Evolutionary conservation across 177 flowering plant genomes (phyloP), one percentile per base, ranked within the genome.

Genomic region (Telopea speciosissima): DNA sequence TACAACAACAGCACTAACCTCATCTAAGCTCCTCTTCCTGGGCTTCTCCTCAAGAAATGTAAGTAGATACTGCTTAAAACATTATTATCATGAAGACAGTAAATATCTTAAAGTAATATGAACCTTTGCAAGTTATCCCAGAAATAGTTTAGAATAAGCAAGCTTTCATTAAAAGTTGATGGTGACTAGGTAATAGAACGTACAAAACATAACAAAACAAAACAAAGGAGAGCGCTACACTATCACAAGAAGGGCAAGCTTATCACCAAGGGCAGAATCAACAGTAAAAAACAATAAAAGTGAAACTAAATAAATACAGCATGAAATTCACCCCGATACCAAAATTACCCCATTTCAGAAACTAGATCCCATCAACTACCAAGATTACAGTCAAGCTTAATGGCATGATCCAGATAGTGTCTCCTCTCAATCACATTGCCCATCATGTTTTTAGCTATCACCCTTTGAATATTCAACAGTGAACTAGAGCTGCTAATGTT

Each of bases 31-130:
- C 73, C 70, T 83, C 70, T 83, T 83, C 66, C 26, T 66, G 19
- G 87, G 83, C 74, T 83, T 81, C 78, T 82, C 82, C 74, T 81
- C 82, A 10, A 89, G 76, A 70, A 86, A 79, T 58, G 77, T 16
- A 26, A 36, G 73, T n/a, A 91, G 62, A 75, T 81, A 75, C 97
- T 91, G 91, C 70, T 74, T 45, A 73, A 76, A 28, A 69, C 14
- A 70, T 49, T 5, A 58, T 65, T n/a, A 25, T 71, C 66, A 71
- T 19, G 12, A 31, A 5, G 28, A 3, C 12, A 49, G 42, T 31
- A 63, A 24, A n/a, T 58, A 49, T 49, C 54, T 49, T 12, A 3
- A 44, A 10, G 14, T 44, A 44, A 44, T 44, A 44, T 31, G 49
- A 44, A 13, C 59, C 59, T 16, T 54, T 17, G 59, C 59, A 54